Percentiles rank a stretch among this genome's conserved stretches.
These are phyloP conservation scores for Diplodia intermedia DNA, from an alignment of 2,329 filamentous ascomycete species.

Conservation along the genomic window DNA sequence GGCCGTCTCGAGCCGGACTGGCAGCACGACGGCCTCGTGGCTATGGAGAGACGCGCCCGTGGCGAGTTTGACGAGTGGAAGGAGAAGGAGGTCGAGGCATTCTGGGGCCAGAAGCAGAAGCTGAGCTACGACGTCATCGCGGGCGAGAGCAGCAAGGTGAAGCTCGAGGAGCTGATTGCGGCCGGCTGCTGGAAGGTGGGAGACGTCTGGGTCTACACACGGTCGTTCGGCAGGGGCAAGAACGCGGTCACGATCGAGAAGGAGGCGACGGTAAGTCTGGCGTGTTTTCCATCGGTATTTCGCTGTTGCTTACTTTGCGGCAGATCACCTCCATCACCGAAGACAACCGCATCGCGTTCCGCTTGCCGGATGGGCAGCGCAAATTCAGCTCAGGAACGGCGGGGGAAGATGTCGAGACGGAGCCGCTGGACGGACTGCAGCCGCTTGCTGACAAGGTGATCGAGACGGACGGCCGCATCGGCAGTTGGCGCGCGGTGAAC, in stretches of 20 bases:
- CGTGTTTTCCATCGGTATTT: neutral
- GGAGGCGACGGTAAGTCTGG: slow-evolving; percentile 28
- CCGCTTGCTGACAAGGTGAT: slow-evolving; percentile 32
- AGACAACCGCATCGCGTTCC: slow-evolving; percentile 18
- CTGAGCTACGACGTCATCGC: slow-evolving; percentile 40
- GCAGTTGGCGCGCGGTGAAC: slow-evolving; percentile 26
- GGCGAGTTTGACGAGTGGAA: slow-evolving; percentile 66
- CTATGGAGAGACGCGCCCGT: slow-evolving; percentile 58
- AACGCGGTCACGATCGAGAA: slow-evolving; percentile 32
- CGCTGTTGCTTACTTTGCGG: neutral
- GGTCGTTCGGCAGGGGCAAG: slow-evolving; percentile 21
- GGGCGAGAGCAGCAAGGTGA: slow-evolving; percentile 53
- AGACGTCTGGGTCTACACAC: slow-evolving; percentile 33
- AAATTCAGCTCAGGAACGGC: slow-evolving; percentile 22
- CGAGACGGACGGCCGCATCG: slow-evolving; percentile 30
- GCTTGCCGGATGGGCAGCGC: slow-evolving; percentile 8
- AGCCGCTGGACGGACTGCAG: slow-evolving; percentile 10
- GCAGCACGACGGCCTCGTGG: slow-evolving; percentile 61
- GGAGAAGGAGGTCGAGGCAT: slow-evolving; percentile 60
- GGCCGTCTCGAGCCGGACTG: slow-evolving; percentile 66
- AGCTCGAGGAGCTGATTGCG: slow-evolving; percentile 34
- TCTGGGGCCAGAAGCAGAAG: slow-evolving; percentile 64
- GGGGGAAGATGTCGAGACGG: slow-evolving; percentile 16
- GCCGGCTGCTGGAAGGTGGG: slow-evolving; percentile 32
- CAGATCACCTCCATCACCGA: slow-evolving; percentile 28